Evolutionary conservation across 2,329 filamentous ascomycete species (phyloP).

Genomic region (Ophiostoma ips): DNA sequence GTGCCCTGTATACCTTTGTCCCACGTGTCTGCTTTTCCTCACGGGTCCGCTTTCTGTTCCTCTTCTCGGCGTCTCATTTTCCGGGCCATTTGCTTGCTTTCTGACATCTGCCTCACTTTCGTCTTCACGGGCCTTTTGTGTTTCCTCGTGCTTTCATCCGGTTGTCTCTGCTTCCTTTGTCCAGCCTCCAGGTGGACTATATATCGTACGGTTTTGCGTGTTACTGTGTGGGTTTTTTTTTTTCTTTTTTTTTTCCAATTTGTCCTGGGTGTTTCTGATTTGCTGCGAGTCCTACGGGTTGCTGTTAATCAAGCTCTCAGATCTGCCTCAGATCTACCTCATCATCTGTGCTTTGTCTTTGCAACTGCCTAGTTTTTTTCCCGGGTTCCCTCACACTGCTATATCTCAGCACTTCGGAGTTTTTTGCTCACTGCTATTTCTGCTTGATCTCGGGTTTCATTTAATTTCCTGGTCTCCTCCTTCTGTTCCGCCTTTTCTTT

Average conservation of each 20-base stretch:
- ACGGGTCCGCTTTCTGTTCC: background rate
- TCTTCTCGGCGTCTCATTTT: background rate
- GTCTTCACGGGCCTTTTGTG: background rate
- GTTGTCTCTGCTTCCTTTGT: too few relatives aligned
- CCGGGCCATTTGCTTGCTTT: background rate
- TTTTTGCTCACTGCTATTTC: background rate
- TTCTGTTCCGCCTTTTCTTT: background rate
- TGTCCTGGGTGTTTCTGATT: background rate
- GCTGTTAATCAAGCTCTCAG: too few relatives aligned
- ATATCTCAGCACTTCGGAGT: background rate
- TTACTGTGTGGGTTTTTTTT: background rate
- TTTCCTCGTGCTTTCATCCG: background rate
- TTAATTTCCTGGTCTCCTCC: background rate
- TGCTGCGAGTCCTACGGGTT: too few relatives aligned
- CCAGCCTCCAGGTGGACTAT: background rate
- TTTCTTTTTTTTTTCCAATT: background rate
- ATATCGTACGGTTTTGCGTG: background rate
- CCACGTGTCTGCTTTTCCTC: background rate
- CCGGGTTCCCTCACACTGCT: background rate
- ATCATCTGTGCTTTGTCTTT: background rate
- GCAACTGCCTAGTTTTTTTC: background rate
- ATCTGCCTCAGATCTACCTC: too few relatives aligned
- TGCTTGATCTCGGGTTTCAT: background rate
- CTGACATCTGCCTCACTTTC: background rate
- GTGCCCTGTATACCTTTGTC: too few relatives aligned